Conservation (phyloP, 768 basidiomycete species). For the Pisolithus orientalis region DNA sequence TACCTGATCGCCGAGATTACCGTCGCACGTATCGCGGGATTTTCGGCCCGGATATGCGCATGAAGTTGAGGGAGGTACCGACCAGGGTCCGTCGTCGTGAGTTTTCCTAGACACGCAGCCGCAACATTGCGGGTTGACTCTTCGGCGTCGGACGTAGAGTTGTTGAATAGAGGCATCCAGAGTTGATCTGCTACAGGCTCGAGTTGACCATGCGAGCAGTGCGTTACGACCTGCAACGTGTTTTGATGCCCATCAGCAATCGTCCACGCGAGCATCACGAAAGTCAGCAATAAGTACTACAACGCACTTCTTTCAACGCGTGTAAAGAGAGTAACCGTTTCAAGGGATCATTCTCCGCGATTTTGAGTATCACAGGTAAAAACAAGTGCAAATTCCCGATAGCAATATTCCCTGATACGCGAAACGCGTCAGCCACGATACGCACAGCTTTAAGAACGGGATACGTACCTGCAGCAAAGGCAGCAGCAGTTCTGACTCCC, state of each 20-base stretch:
- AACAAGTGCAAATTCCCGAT: conserved; percentile 88
- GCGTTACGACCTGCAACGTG: conserved; percentile 70
- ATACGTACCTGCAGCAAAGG: conserved; percentile 80
- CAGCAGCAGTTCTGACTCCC: conserved; percentile 84
- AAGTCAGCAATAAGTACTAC: conserved; percentile 5
- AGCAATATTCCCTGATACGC: conserved; percentile 78
- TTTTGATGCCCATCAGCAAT: background rate
- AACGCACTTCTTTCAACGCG: conserved; percentile 75
- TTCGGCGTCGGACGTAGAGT: conserved; percentile 76
- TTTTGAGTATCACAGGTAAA: conserved; percentile 77
- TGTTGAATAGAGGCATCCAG: conserved; percentile 89
- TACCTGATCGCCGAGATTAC: conserved; percentile 90
- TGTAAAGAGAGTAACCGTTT: conserved; percentile 84
- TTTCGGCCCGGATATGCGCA: conserved; percentile 63
- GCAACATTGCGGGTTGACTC: conserved; percentile 93
- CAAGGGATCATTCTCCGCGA: conserved; percentile 67
- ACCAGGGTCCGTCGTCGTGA: conserved; percentile 86
- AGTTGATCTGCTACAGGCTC: conserved; percentile 84
- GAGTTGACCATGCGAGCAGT: conserved; percentile 78
- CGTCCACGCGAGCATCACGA: background rate
- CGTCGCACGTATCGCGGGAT: conserved; percentile 73
- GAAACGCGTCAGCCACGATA: background rate
- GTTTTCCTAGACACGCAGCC: conserved; percentile 92
- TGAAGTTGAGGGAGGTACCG: conserved; percentile 92
- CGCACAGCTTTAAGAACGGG: background rate